Base-by-base conservation (phyloP, 129 eudicot species). In the Oenanthe sinensis region DNA sequence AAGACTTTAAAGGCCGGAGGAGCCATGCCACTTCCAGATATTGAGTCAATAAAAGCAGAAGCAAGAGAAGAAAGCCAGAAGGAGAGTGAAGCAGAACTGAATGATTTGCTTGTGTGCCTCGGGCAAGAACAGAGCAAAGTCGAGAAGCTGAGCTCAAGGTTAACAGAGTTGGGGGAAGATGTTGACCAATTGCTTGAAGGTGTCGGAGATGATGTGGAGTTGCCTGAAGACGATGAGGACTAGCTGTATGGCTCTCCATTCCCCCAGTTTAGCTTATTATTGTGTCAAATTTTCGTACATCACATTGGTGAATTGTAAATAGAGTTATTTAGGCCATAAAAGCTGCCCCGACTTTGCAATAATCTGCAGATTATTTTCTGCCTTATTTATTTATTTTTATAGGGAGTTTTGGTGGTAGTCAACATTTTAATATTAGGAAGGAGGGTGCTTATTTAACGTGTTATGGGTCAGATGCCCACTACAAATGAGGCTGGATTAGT, bases 51-150 rank as follows among this genome's bases (percentile, higher is more conserved):
- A 24, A 88, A 83, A 81, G 96, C 87, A 69, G 91, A 85, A 81
- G 98, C 92, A n/a, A 83, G 86, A 69, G 98, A 91, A 82, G 97
- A 91, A 81, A 93, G 96, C 16, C 94, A 86, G 49, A 90, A 87
- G 87, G 99, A 95, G 87, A 90, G 96, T 52, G 99, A 95, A 76
- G 95, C 85, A 9, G 99, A 95, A 79, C 77, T 92, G 40, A 91
- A 82, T 55, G 99, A 95, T 84, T 77, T 95, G 85, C 91, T 95
- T 24, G 97, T 93, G 20, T 93, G 98, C 80, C 87, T 93, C 28
- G 98, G 98, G 33, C 98, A 93, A 88, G 98, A 95, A 75, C 98
- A 95, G 84, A 91, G 90, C 82, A 91, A 86, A 82, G 98, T 91
- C 30, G 97, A 93, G 85, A 91, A 82, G 75, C 86, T 91, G 79